A percentile compares a stretch with the other conserved stretches of the same genome.
Conservation (phyloP, 208 protist genomes). For the Vickermania ingenoplastis region DNA sequence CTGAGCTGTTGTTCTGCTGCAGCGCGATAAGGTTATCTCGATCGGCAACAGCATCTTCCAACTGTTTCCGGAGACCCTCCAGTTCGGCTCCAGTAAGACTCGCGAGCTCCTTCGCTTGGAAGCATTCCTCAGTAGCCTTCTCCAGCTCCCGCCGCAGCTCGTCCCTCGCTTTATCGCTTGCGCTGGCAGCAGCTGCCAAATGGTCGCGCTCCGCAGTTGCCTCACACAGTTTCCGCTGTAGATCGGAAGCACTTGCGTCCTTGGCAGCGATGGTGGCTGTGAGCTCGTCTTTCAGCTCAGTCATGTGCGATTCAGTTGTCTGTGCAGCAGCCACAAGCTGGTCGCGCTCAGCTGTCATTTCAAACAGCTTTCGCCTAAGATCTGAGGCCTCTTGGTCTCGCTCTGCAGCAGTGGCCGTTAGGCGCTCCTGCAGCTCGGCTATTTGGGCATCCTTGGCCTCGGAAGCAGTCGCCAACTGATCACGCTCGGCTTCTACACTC, state of each 20-base stretch:
- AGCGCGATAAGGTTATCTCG: no score
- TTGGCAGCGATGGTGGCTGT: not conserved
- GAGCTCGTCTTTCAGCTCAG: not conserved
- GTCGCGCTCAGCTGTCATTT: not conserved
- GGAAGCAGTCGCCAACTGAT: not conserved
- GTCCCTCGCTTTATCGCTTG: not conserved
- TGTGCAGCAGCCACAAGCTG: not conserved
- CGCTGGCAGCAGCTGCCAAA: no score
- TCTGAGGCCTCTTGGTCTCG: not conserved
- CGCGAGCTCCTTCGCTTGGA: not conserved
- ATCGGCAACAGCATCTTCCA: not conserved
- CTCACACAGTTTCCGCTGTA: no score
- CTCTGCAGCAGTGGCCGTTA: conserved; percentile 1
- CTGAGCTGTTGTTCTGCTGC: not conserved
- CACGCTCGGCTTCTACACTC: not conserved
- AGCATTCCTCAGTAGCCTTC: not conserved
- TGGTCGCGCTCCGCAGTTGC: no score
- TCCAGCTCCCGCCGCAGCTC: conserved; percentile 3
- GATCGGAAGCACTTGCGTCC: no score
- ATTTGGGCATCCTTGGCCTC: not conserved
- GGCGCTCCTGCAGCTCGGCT: not conserved
- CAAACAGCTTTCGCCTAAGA: not conserved
- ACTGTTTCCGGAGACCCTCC: not conserved
- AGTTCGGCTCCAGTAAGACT: conserved; percentile 2
- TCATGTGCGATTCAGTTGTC: not conserved